These are phyloP conservation scores for Naumovozyma baii DNA, from an alignment of 805 yeast species.

Conservation along the genomic window DNA sequence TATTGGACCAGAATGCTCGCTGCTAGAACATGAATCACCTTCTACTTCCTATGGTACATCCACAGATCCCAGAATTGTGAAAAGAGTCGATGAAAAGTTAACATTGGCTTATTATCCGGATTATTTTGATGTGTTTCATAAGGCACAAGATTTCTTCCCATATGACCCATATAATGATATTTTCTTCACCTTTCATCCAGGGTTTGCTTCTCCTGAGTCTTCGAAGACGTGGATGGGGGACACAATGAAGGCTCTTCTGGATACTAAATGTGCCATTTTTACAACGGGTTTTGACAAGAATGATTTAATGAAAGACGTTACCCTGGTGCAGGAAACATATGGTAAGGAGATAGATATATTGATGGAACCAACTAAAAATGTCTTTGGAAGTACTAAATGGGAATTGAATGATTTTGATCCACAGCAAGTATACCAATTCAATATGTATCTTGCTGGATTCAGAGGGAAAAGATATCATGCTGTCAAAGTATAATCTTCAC, in stretches of 20 bases:
- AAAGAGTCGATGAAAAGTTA: conserved; percentile 65
- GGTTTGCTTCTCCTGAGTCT: conserved; percentile 75
- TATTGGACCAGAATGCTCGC: conserved; percentile 87
- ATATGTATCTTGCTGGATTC: conserved; percentile 81
- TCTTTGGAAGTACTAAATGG: conserved; percentile 84
- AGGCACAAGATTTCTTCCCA: conserved; percentile 92
- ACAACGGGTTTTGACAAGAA: conserved; percentile 81
- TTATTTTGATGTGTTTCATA: conserved; percentile 84
- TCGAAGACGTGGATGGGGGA: conserved; percentile 84
- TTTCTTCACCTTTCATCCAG: conserved; percentile 93
- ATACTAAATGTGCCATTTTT: conserved; percentile 86
- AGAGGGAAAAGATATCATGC: conserved; percentile 98
- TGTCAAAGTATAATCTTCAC: conserved; percentile 28
- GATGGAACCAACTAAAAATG: conserved; percentile 62
- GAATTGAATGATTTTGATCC: conserved; percentile 89
- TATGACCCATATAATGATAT: conserved; percentile 94
- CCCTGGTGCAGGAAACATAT: conserved; percentile 58
- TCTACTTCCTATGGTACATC: conserved; percentile 33
- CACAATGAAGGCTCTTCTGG: conserved; percentile 77
- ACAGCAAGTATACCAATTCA: conserved; percentile 89
- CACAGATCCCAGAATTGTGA: conserved; percentile 55
- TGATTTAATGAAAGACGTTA: conserved; percentile 62
- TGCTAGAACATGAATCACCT: conserved; percentile 58
- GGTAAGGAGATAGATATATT: conserved; percentile 73
- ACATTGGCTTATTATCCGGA: conserved; percentile 81